phyloP scores from a whole-genome alignment of 2,329 filamentous ascomycete genomes.

The Microdochium bolleyi region DNA sequence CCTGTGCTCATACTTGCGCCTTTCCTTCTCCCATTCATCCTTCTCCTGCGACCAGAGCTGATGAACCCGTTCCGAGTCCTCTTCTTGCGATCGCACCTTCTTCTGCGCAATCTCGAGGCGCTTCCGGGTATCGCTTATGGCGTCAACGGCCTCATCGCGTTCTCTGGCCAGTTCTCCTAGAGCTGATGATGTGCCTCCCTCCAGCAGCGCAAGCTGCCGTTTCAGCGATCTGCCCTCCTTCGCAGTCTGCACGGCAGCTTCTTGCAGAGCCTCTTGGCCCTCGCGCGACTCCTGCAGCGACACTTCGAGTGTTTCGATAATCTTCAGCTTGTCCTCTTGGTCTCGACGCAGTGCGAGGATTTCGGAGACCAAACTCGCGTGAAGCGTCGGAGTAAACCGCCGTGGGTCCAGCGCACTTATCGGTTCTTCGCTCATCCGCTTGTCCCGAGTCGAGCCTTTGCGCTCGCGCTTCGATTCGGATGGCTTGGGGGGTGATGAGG shows the following conservation, averaged over 20 bases:
- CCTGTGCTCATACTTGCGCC: conserved; percentile 72
- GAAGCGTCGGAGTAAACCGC: conserved; percentile 88
- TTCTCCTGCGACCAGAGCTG: conserved; percentile 79
- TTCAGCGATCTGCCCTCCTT: conserved; percentile 78
- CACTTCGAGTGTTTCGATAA: conserved; percentile 78
- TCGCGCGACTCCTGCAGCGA: conserved; percentile 61
- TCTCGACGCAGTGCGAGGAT: conserved; percentile 83
- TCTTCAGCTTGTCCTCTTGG: conserved; percentile 78
- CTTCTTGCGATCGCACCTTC: conserved; percentile 70
- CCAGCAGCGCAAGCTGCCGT: conserved; percentile 76
- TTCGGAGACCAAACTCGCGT: conserved; percentile 90
- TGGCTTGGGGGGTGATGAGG: conserved; percentile 50
- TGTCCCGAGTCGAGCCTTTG: conserved; percentile 48
- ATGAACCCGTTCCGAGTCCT: conserved; percentile 72
- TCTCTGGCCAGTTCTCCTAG: conserved; percentile 78
- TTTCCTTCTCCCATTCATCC: conserved; percentile 76
- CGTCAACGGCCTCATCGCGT: conserved; percentile 74
- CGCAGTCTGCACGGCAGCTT: conserved; percentile 50
- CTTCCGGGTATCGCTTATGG: conserved; percentile 61
- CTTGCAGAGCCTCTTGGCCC: conserved; percentile 66
- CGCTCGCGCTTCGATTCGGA: conserved; percentile 33
- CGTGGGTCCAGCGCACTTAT: conserved; percentile 77
- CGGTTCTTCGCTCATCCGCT: conserved; percentile 52
- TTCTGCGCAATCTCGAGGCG: conserved; percentile 74
- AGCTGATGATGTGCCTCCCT: conserved; percentile 81